phyloP scores from a whole-genome alignment of 768 basidiomycete species.

The Tremella yokohamensis region DNA sequence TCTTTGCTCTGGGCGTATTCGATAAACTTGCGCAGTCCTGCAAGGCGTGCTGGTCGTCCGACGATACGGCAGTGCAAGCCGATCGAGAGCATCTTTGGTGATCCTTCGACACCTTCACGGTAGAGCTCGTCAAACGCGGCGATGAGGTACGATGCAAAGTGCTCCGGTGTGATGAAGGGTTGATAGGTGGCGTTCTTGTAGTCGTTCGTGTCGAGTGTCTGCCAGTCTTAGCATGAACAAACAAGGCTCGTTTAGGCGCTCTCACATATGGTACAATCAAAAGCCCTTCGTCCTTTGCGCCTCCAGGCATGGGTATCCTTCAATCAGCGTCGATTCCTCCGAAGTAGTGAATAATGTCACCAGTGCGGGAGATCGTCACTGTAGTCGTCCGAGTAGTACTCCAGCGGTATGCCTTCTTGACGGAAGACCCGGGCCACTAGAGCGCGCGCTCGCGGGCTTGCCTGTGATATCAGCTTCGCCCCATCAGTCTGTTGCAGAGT shows the following conservation, averaged over 20 bases:
- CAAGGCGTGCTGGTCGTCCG: conserved; percentile 35
- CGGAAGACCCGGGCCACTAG: conserved; percentile 26
- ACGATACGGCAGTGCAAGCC: conserved; percentile 40
- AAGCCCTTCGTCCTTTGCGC: no score
- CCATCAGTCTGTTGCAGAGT: not conserved
- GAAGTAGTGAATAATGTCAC: not conserved
- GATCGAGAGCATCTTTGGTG: conserved; percentile 38
- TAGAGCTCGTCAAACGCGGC: conserved; percentile 39
- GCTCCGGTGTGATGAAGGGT: conserved; percentile 26
- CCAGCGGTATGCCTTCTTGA: conserved; percentile 17
- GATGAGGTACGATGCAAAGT: conserved; percentile 33
- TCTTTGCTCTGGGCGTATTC: conserved; percentile 27
- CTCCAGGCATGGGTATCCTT: no score
- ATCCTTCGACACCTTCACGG: conserved; percentile 26
- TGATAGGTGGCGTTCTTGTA: conserved; percentile 36
- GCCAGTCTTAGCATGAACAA: no score
- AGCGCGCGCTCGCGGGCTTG: conserved; percentile 24
- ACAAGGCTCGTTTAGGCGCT: no score
- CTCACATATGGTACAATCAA: no score
- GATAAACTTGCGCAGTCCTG: conserved; percentile 35
- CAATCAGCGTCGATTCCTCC: no score
- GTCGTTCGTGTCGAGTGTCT: conserved; percentile 37
- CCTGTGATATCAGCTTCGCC: conserved; percentile 10
- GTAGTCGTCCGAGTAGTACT: conserved; percentile 31
- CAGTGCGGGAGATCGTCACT: conserved; percentile 28